Percentiles rank a stretch among this genome's conserved stretches.
Evolutionary conservation across 805 yeast genomes (phyloP).

Genomic region (Yarrowia deformans): DNA sequence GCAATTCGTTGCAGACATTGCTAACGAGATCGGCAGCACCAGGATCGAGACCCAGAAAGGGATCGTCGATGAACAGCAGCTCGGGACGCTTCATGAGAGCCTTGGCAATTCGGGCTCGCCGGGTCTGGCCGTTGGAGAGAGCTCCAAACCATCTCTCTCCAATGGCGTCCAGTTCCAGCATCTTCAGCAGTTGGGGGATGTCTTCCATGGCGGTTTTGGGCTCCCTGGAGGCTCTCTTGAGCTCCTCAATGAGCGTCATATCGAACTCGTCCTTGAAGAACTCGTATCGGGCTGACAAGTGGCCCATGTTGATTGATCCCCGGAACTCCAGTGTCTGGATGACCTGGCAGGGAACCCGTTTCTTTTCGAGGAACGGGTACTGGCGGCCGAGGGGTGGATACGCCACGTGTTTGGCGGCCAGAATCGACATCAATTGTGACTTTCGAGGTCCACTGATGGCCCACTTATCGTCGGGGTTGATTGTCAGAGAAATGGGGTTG

Average conservation of each 20-base stretch:
- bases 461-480: slow-evolving; percentile 56
- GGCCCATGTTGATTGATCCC: slow-evolving; percentile 62
- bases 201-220: slow-evolving; percentile 47
- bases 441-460: slow-evolving; percentile 65
- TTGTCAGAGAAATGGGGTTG: slow-evolving; percentile 54
- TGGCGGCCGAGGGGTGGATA: slow-evolving; percentile 61
- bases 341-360: slow-evolving; percentile 57
- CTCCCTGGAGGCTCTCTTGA: slow-evolving; percentile 59
- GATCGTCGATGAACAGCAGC: slow-evolving; percentile 82
- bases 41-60: slow-evolving; percentile 90
- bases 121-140: slow-evolving; percentile 89
- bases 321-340: slow-evolving; percentile 57
- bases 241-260: slow-evolving; percentile 66
- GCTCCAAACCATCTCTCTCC: slow-evolving; percentile 82
- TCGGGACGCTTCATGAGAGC: slow-evolving; percentile 71
- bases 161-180: slow-evolving; percentile 63
- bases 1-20: slow-evolving; percentile 55
- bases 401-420: slow-evolving; percentile 63
- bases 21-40: slow-evolving; percentile 68
- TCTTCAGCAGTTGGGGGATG: slow-evolving; percentile 52
- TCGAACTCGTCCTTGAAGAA: slow-evolving; percentile 85
- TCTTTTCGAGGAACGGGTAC: slow-evolving; percentile 60
- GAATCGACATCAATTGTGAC: slow-evolving; percentile 59
- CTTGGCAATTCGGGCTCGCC: slow-evolving; percentile 87
- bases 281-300: slow-evolving; percentile 89